Evolutionary conservation across 495 filamentous ascomycete genomes (phyloP).

Genomic region (Hypoxylon subgilvum): DNA sequence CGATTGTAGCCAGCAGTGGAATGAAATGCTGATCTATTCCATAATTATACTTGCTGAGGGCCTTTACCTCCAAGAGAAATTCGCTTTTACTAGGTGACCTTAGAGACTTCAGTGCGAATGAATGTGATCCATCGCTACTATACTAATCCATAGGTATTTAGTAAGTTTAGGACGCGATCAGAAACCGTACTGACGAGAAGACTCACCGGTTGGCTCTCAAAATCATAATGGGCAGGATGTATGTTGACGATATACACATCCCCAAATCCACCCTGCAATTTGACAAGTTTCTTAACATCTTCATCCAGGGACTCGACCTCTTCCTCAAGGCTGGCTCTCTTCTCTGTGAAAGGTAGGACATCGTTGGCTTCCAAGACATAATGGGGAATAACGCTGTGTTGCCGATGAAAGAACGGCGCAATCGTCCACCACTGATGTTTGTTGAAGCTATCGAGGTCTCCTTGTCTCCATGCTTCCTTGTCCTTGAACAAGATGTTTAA

Average conservation of each 20-base stretch:
- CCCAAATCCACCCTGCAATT: conserved; percentile 11
- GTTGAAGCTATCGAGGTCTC: neutral
- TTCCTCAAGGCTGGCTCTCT: no score
- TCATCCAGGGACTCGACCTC: conserved; percentile 2
- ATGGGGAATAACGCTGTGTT: neutral
- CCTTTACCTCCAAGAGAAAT: conserved; percentile 21
- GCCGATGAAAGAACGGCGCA: conserved; percentile 10
- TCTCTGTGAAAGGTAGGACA: conserved; percentile 5
- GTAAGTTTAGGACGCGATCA: neutral
- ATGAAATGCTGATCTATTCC: conserved; percentile 16
- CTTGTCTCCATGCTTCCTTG: neutral
- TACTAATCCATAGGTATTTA: neutral
- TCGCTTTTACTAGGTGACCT: conserved; percentile 3
- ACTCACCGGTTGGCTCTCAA: conserved; percentile 5
- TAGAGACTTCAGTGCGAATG: conserved; percentile 16
- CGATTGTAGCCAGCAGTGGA: conserved; percentile 16
- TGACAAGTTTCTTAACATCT: neutral
- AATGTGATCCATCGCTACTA: conserved; percentile 7
- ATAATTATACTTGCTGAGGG: conserved; percentile 14
- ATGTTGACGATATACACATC: conserved; percentile 22
- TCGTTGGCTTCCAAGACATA: conserved; percentile 12
- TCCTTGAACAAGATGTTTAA: conserved; percentile 3
- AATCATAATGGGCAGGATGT: conserved; percentile 8
- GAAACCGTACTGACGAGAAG: neutral
- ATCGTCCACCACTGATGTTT: conserved; percentile 17